Conservation (phyloP, 2,329 filamentous ascomycete species). For the Pyricularia sp. region DNA sequence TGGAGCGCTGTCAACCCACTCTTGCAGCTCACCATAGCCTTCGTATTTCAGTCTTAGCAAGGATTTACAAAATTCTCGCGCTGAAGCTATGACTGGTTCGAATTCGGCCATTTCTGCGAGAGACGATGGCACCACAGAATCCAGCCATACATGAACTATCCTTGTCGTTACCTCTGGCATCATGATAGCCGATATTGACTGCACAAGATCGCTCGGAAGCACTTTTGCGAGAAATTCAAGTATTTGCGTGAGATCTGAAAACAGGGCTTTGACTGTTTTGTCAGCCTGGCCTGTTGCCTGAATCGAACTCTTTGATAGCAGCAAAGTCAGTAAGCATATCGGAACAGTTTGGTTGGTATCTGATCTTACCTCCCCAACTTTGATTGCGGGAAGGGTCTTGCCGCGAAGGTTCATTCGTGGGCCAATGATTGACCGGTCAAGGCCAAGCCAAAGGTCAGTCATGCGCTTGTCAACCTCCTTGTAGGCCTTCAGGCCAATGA, state of each 20-base stretch:
- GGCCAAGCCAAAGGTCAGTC: constrained; percentile 49
- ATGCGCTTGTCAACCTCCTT: constrained; percentile 53
- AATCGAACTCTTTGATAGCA: constrained; percentile 30
- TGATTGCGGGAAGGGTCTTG: constrained; percentile 27
- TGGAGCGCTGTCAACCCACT: constrained; percentile 75
- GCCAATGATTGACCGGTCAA: constrained; percentile 51
- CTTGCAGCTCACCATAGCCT: constrained; percentile 51
- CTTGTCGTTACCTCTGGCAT: constrained; percentile 59
- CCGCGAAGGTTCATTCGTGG: constrained; percentile 43
- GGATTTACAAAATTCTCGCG: constrained; percentile 53
- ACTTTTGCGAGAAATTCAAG: constrained; percentile 41
- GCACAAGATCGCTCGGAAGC: constrained; percentile 44
- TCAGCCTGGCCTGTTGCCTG: constrained; percentile 31
- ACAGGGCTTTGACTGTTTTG: constrained; percentile 37
- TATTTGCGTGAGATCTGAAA: constrained; percentile 42
- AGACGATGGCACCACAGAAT: constrained; percentile 65
- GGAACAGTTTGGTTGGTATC: neutral
- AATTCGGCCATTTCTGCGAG: constrained; percentile 64
- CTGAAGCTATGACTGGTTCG: constrained; percentile 56
- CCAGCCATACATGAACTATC: constrained; percentile 66
- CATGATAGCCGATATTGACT: constrained; percentile 57
- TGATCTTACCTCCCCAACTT: constrained; percentile 27
- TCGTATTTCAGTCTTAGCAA: constrained; percentile 56
- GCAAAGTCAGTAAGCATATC: constrained; percentile 5
- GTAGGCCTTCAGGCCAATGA: constrained; percentile 47